Evolutionary conservation across 1,284 basidiomycete species (phyloP).

Genomic region (Leccinum variabile): DNA sequence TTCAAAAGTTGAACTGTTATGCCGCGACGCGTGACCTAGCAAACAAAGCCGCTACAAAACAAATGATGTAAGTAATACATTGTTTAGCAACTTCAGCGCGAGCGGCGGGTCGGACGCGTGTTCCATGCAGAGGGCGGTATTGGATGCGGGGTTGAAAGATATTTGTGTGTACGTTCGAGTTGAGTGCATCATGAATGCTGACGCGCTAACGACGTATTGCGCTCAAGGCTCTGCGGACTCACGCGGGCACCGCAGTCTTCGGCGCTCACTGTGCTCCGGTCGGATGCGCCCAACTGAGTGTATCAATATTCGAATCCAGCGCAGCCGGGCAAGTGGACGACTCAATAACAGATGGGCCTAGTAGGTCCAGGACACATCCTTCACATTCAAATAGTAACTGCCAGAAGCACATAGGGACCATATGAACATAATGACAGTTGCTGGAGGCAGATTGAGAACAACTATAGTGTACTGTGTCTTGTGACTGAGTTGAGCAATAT

Average conservation of each 20-base stretch:
- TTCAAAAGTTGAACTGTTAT: background rate
- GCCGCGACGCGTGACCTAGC: background rate
- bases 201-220: background rate
- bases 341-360: too few species aligned
- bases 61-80: background rate
- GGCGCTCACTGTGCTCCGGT: conserved; percentile 45
- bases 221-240: conserved; percentile 57
- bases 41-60: background rate
- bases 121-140: conserved; percentile 69
- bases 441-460: too few species aligned
- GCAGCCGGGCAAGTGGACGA: conserved; percentile 60
- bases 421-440: too few species aligned
- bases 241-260: conserved; percentile 44
- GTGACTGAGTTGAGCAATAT: too few species aligned
- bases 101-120: conserved; percentile 64
- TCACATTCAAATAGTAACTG: too few species aligned
- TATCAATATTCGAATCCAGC: conserved; percentile 54
- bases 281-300: conserved; percentile 59
- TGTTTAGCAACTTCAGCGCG: conserved; percentile 53
- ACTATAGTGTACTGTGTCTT: too few species aligned
- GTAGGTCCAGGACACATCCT: too few species aligned
- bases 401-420: too few species aligned
- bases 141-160: conserved; percentile 61
- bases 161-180: conserved; percentile 64
- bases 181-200: background rate